These are phyloP conservation scores for Aspergillus ustus DNA, from an alignment of 2,329 filamentous ascomycete species.

Conservation along the genomic window DNA sequence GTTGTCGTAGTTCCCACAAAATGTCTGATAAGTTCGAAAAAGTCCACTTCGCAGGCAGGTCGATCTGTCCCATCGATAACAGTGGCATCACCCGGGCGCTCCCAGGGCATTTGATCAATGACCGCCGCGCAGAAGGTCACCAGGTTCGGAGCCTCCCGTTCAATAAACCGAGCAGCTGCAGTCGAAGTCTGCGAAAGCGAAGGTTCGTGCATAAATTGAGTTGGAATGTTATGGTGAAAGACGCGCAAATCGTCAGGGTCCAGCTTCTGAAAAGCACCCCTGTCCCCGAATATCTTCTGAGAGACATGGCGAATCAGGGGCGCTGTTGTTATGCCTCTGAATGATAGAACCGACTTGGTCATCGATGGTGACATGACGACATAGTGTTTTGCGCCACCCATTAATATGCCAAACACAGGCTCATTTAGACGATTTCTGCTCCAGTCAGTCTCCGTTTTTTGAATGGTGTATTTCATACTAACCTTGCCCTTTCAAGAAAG, in stretches of 20 bases:
- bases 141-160: conserved; percentile 57
- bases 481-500: conserved; percentile 52
- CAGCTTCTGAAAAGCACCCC: conserved; percentile 41
- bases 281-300: conserved; percentile 50
- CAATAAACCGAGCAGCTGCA: conserved; percentile 43
- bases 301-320: conserved; percentile 41
- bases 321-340: conserved; percentile 32
- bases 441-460: not conserved
- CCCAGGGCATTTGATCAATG: conserved; percentile 68
- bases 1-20: conserved; percentile 58
- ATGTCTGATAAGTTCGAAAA: conserved; percentile 59
- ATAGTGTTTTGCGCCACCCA: conserved; percentile 56
- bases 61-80: conserved; percentile 45
- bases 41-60: conserved; percentile 56
- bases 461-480: not conserved
- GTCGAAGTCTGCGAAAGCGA: conserved; percentile 50
- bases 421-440: conserved; percentile 42
- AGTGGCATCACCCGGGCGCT: conserved; percentile 55
- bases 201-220: conserved; percentile 52
- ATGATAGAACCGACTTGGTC: conserved; percentile 45
- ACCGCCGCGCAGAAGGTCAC: conserved; percentile 63
- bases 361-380: conserved; percentile 56
- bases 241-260: conserved; percentile 39
- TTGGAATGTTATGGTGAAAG: conserved; percentile 43
- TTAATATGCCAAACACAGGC: conserved; percentile 54